Conservation (phyloP, 352 stramenopile genomes). For the Phytophthora vignae region DNA sequence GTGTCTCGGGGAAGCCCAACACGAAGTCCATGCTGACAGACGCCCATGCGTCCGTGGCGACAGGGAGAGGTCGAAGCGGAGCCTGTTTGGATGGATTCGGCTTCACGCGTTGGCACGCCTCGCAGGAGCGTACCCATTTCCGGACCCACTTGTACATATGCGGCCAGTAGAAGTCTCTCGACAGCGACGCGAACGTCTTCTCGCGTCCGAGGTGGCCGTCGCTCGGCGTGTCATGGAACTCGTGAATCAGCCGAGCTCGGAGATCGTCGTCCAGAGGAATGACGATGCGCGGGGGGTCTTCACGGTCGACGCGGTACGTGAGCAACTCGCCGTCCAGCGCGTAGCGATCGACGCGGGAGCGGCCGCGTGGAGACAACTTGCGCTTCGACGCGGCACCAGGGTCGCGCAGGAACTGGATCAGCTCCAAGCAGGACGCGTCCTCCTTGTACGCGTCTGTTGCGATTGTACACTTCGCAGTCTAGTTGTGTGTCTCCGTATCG, state of each 20-base stretch:
- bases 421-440: too few species aligned
- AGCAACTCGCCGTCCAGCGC: too few species aligned
- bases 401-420: too few species aligned
- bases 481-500: too few species aligned
- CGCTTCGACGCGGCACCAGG: too few species aligned
- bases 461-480: too few species aligned
- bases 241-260: not conserved
- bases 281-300: not conserved
- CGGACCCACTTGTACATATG: not conserved
- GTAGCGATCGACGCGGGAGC: too few species aligned
- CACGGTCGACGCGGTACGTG: not conserved
- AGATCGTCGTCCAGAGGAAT: not conserved
- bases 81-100: too few species aligned
- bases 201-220: not conserved
- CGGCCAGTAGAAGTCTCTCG: not conserved
- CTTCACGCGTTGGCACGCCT: not conserved
- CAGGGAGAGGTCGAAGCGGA: too few species aligned
- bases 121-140: not conserved
- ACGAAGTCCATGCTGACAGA: not conserved
- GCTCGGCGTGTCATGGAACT: too few species aligned
- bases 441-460: slow-evolving; percentile 1
- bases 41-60: too few species aligned
- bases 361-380: too few species aligned
- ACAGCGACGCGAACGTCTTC: not conserved
- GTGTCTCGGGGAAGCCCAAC: not conserved